phyloP scores from a whole-genome alignment of 331 rosid species.

The Rhamnella rubrinervis region DNA sequence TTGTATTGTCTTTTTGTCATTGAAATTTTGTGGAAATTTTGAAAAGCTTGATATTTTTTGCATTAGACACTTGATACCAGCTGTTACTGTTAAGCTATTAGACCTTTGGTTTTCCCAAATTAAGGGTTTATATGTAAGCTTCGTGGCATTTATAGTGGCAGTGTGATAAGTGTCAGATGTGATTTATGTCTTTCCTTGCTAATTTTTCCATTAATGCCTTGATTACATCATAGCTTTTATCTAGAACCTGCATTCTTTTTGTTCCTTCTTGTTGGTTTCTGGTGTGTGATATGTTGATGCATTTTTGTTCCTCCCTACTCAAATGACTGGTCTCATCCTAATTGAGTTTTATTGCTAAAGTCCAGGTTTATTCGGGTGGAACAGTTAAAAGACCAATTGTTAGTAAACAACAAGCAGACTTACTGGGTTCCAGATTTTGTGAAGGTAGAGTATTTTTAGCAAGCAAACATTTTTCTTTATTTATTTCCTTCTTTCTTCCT shows the following conservation, averaged over 20 bases:
- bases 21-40: background rate
- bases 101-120: background rate
- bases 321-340: background rate
- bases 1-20: no score
- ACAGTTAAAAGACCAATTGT: slow-evolving; percentile 67
- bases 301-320: background rate
- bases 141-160: background rate
- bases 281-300: background rate
- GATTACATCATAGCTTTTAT: no score
- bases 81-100: background rate
- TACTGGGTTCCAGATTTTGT: slow-evolving; percentile 99
- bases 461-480: background rate
- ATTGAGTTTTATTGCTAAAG: slow-evolving; percentile 10
- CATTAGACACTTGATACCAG: background rate
- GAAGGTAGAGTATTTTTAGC: slow-evolving; percentile 46
- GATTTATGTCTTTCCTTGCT: background rate
- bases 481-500: background rate
- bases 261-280: background rate
- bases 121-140: background rate
- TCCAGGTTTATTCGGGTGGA: slow-evolving; percentile 93
- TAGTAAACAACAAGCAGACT: slow-evolving; percentile 84
- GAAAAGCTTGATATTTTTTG: background rate
- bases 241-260: no score
- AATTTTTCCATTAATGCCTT: background rate
- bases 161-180: background rate